Percentiles rank a stretch among this genome's conserved stretches.
Evolutionary conservation across 192 early-diverging fungal species (phyloP).

Genomic region (Coemansia sp.): DNA sequence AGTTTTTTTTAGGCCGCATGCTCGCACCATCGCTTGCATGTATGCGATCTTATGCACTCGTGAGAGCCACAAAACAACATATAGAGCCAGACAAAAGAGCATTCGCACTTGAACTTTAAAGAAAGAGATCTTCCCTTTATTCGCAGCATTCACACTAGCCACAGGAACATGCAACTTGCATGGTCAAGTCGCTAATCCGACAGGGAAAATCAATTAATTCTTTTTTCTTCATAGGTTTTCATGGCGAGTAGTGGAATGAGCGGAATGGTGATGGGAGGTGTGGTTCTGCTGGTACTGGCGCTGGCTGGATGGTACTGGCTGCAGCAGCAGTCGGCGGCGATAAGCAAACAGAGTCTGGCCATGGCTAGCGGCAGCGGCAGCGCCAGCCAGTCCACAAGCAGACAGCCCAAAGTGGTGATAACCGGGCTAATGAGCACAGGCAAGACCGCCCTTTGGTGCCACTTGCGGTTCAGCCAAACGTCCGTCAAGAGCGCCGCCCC

Average conservation of each 20-base stretch:
- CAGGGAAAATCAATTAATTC: background rate
- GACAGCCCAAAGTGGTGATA: slow-evolving; percentile 27
- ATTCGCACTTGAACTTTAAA: too few relatives aligned
- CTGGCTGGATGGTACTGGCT: slow-evolving; percentile 27
- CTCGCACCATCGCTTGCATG: too few relatives aligned
- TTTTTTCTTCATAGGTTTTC: background rate
- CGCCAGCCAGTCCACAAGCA: slow-evolving; percentile 4
- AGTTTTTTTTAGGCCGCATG: too few relatives aligned
- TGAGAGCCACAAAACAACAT: too few relatives aligned
- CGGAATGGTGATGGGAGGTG: background rate
- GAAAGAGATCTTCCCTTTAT: too few relatives aligned
- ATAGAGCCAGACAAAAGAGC: too few relatives aligned
- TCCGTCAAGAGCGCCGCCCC: slow-evolving; percentile 11
- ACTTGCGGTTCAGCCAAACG: slow-evolving; percentile 27
- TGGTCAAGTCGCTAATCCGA: background rate
- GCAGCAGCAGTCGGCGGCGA: slow-evolving; percentile 36
- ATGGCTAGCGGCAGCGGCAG: slow-evolving; percentile 24
- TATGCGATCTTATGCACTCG: too few relatives aligned
- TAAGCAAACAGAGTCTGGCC: slow-evolving; percentile 31
- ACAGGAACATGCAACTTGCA: background rate
- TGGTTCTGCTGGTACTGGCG: background rate
- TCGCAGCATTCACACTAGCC: too few relatives aligned
- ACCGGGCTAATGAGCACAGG: slow-evolving; percentile 33
- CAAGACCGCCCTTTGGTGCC: slow-evolving; percentile 44
- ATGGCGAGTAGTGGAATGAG: background rate